Conservation (phyloP, 148 eudicot genomes). For the Mesembryanthemum crystallinum region DNA sequence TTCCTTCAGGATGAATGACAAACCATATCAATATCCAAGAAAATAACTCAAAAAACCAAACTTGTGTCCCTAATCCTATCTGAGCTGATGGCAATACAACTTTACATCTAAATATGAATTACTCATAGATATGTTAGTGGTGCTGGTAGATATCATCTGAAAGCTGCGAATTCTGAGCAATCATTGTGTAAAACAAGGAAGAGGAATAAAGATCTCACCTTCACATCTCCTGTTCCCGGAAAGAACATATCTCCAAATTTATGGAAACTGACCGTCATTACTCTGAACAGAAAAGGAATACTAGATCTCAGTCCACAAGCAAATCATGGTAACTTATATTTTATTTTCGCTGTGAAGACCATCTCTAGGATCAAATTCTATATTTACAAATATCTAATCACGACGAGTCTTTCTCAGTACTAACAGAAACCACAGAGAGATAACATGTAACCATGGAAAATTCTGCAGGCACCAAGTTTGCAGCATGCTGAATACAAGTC, state of each 20-base stretch:
- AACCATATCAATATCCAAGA: slow-evolving; percentile 15
- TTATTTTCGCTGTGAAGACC: not conserved
- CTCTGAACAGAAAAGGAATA: slow-evolving; percentile 48
- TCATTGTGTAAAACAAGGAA: not conserved
- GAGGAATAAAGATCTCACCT: slow-evolving; percentile 46
- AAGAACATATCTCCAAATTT: slow-evolving; percentile 91
- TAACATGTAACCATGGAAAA: not conserved
- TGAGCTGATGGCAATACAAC: not conserved
- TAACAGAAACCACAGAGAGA: not conserved
- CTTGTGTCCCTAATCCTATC: not conserved
- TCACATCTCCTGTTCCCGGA: slow-evolving; percentile 99
- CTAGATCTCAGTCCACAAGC: slow-evolving; percentile 7
- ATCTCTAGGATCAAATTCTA: too few species aligned
- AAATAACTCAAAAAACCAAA: not conserved
- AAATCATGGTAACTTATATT: not conserved
- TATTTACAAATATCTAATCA: not conserved
- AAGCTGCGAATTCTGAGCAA: not conserved
- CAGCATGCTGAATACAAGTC: not conserved
- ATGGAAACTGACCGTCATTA: slow-evolving; percentile 99
- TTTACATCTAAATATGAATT: not conserved
- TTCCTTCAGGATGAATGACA: slow-evolving; percentile 52
- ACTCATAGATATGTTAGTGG: not conserved
- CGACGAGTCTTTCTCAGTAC: not conserved
- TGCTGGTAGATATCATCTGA: not conserved
- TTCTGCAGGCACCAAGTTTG: not conserved